Evolutionary conservation across 2,329 filamentous ascomycete species (phyloP).

Genomic region (Neonectria coccinea): DNA sequence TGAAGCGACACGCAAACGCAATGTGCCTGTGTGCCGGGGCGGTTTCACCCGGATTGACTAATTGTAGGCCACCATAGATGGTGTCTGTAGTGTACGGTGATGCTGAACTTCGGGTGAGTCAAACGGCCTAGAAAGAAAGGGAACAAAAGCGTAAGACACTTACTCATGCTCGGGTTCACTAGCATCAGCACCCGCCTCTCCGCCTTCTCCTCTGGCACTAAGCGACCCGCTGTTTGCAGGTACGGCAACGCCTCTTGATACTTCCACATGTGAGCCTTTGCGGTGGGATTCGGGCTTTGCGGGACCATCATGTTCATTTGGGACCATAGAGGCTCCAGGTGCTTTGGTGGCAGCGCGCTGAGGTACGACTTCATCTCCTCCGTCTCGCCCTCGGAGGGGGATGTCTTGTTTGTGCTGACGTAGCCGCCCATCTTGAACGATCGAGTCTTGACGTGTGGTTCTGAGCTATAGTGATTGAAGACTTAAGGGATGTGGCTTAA

Average conservation of each 20-base stretch:
- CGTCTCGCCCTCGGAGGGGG: constrained; percentile 27
- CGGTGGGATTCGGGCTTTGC: constrained; percentile 57
- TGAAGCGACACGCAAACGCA: constrained; percentile 68
- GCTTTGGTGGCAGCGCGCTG: constrained; percentile 44
- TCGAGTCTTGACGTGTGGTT: neutral
- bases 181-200: constrained; percentile 58
- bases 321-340: constrained; percentile 60
- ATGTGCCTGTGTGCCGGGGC: constrained; percentile 67
- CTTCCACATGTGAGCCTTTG: constrained; percentile 55
- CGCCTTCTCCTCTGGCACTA: constrained; percentile 55
- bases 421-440: constrained; percentile 30
- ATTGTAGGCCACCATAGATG: constrained; percentile 67
- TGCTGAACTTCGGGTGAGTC: constrained; percentile 45
- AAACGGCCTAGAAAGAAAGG: accelerated
- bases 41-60: constrained; percentile 67
- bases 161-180: constrained; percentile 62
- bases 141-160: neutral
- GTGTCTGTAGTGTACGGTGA: constrained; percentile 62
- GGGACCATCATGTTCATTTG: constrained; percentile 62
- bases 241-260: constrained; percentile 52
- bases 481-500: neutral
- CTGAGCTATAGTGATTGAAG: neutral
- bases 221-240: constrained; percentile 49
- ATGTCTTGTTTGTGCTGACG: constrained; percentile 17
- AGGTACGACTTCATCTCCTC: constrained; percentile 48